Conservation (phyloP, 1,139 yeast species). For the Lodderomyces pseudojiufengensis region DNA sequence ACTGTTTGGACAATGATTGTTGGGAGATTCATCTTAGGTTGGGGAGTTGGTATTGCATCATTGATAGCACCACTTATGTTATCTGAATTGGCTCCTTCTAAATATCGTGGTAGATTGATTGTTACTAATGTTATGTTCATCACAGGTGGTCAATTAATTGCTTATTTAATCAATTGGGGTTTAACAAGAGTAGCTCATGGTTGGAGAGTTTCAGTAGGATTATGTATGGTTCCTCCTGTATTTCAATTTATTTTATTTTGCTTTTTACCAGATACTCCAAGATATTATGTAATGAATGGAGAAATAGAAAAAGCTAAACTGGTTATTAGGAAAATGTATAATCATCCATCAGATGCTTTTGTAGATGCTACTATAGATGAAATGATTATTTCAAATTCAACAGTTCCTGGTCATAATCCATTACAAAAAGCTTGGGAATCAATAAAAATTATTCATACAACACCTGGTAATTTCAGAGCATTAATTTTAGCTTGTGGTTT, state of each 20-base stretch:
- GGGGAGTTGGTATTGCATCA: slow-evolving; percentile 94
- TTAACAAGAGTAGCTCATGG: slow-evolving; percentile 70
- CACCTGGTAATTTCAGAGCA: slow-evolving; percentile 84
- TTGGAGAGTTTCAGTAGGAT: slow-evolving; percentile 90
- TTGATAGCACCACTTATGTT: slow-evolving; percentile 87
- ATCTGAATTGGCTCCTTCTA: slow-evolving; percentile 87
- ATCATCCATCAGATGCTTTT: slow-evolving; percentile 51
- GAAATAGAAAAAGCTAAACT: slow-evolving; percentile 59
- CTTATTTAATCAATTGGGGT: slow-evolving; percentile 93
- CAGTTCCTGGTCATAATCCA: slow-evolving; percentile 60
- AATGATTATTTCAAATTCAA: slow-evolving; percentile 52
- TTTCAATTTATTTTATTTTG: slow-evolving; percentile 71
- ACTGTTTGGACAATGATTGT: slow-evolving; percentile 87
- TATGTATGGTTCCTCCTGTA: slow-evolving; percentile 84
- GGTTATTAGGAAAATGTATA: slow-evolving; percentile 60
- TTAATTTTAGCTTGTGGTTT: slow-evolving; percentile 84
- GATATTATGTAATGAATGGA: slow-evolving; percentile 75
- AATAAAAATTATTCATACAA: slow-evolving; percentile 63
- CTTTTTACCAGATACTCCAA: slow-evolving; percentile 93
- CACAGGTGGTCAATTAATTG: slow-evolving; percentile 89
- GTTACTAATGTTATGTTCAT: slow-evolving; percentile 65
- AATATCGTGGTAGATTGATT: slow-evolving; percentile 83
- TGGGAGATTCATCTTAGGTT: slow-evolving; percentile 90
- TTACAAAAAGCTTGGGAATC: slow-evolving; percentile 56
- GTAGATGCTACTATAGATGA: slow-evolving; percentile 60